Evolutionary conservation across 2,329 filamentous ascomycete species (phyloP).

Genomic region (Verticillium nonalfalfae): DNA sequence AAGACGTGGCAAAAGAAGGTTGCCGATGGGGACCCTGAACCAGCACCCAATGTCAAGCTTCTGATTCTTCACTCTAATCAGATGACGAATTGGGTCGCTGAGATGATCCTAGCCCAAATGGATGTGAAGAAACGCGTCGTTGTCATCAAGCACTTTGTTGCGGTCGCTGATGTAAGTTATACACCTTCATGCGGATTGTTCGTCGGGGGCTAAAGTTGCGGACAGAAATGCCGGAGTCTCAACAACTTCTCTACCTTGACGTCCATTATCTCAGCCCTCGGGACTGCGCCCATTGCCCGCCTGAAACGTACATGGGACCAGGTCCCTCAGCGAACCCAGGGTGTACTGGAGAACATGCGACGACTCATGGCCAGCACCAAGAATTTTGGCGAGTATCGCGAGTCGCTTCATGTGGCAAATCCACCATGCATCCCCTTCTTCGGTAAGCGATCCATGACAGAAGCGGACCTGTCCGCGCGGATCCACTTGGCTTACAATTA

Average conservation of each 20-base stretch:
- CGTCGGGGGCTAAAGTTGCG: not conserved
- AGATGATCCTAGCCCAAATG: constrained; percentile 93
- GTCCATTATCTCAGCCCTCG: constrained; percentile 92
- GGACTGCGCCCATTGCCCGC: constrained; percentile 90
- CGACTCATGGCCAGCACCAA: constrained; percentile 94
- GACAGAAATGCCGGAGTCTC: constrained; percentile 80
- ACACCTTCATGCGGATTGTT: constrained; percentile 3
- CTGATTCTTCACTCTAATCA: constrained; percentile 97
- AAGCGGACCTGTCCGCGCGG: not conserved
- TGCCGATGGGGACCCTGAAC: constrained; percentile 71
- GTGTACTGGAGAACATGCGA: constrained; percentile 82
- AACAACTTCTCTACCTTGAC: constrained; percentile 98
- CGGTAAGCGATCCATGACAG: constrained; percentile 49
- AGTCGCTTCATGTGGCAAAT: constrained; percentile 85
- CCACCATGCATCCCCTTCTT: constrained; percentile 98
- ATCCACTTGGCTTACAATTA: not conserved
- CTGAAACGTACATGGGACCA: constrained; percentile 92
- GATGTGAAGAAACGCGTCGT: constrained; percentile 95
- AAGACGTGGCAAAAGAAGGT: constrained; percentile 99
- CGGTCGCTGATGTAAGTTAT: constrained; percentile 80
- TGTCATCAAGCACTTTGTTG: constrained; percentile 97
- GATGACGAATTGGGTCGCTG: constrained; percentile 98
- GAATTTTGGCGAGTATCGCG: constrained; percentile 96
- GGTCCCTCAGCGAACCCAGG: constrained; percentile 77
- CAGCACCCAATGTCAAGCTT: constrained; percentile 89